phyloP scores from a whole-genome alignment of 2,329 filamentous ascomycete genomes.

The Orbilia blumenaviensis region DNA sequence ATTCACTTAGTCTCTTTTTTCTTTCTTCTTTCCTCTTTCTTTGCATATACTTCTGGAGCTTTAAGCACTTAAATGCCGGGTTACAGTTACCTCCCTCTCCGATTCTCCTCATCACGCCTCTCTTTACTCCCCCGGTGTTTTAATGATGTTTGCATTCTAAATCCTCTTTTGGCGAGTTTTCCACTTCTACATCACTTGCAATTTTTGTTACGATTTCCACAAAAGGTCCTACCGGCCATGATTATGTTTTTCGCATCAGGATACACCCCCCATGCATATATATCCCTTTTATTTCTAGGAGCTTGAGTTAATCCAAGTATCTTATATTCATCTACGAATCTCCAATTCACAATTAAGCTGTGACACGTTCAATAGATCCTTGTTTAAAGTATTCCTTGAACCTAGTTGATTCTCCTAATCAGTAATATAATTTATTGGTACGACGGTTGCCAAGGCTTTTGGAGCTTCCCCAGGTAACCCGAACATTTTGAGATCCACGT shows the following conservation, averaged over 20 bases:
- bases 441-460: constrained; percentile 4
- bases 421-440: neutral
- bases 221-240: neutral
- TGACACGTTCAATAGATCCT: neutral
- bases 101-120: neutral
- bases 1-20: neutral
- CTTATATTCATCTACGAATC: neutral
- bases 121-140: neutral
- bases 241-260: neutral
- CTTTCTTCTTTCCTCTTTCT: constrained; percentile 14
- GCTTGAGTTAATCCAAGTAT: neutral
- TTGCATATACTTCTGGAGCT: constrained; percentile 14
- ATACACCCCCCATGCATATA: neutral
- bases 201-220: constrained; percentile 9
- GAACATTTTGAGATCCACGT: constrained; percentile 9
- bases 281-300: neutral
- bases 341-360: neutral
- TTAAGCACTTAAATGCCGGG: neutral
- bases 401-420: neutral
- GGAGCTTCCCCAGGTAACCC: neutral
- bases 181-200: neutral
- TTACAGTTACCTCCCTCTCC: neutral
- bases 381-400: too few species aligned
- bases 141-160: constrained; percentile 36
- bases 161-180: neutral